A percentile compares a stretch with the other conserved stretches of the same genome.
Conservation (phyloP, 2,329 filamentous ascomycete species). For the Herpotrichia juniperi region DNA sequence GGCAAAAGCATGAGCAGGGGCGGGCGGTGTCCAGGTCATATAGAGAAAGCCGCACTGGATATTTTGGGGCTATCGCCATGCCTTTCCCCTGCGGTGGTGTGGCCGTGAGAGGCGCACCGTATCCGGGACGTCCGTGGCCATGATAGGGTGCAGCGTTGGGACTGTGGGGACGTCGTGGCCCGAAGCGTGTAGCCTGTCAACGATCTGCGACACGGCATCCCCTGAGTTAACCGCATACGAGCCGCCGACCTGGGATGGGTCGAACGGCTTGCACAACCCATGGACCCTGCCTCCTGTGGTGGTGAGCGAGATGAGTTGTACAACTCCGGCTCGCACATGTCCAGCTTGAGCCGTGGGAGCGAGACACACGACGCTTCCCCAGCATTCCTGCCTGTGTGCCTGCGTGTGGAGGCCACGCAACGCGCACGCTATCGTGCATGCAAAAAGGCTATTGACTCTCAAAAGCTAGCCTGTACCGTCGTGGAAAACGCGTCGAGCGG, state of each 20-base stretch:
- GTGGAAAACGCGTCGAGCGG: neutral
- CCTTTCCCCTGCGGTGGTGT: slow-evolving; percentile 3
- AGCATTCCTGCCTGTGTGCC: neutral
- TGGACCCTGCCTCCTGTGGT: too few species aligned
- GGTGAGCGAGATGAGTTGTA: too few species aligned
- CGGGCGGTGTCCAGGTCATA: slow-evolving; percentile 37
- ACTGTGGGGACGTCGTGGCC: neutral
- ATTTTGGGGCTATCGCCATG: slow-evolving; percentile 1
- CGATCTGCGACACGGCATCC: slow-evolving; percentile 1
- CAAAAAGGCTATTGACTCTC: neutral
- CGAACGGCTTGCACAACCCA: too few species aligned
- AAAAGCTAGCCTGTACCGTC: neutral
- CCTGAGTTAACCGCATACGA: slow-evolving; percentile 5
- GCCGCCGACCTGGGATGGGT: neutral
- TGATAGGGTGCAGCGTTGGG: neutral
- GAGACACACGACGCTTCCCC: too few species aligned
- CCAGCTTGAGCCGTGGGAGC: too few species aligned
- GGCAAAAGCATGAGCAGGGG: slow-evolving; percentile 29
- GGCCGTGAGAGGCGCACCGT: slow-evolving; percentile 4
- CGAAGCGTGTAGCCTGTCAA: slow-evolving; percentile 1
- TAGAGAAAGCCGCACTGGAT: slow-evolving; percentile 27
- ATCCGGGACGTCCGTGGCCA: neutral
- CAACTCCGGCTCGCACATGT: neutral
- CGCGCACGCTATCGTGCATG: neutral
- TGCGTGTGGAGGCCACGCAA: neutral